Evolutionary conservation across 2,329 filamentous ascomycete genomes (phyloP).

Genomic region (Diaporthe nobilis): DNA sequence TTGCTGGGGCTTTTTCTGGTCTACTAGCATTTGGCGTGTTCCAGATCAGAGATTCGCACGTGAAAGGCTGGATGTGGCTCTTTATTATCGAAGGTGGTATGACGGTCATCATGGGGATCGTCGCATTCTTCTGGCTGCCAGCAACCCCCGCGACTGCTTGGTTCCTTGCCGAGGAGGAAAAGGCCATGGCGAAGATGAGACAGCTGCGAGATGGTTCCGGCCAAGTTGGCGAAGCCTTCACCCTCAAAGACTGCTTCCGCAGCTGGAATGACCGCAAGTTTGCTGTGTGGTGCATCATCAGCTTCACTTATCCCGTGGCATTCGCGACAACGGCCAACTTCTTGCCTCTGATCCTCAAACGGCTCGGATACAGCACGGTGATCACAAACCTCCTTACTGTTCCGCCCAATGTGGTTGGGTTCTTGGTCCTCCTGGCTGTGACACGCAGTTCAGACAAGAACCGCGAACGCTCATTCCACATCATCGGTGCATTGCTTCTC

Average conservation of each 20-base stretch:
- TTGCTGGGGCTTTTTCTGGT: constrained; percentile 41
- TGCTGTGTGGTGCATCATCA: constrained; percentile 59
- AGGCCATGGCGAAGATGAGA: constrained; percentile 56
- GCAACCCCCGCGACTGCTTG: constrained; percentile 57
- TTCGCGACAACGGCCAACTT: constrained; percentile 60
- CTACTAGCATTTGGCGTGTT: constrained; percentile 40
- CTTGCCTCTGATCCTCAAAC: constrained; percentile 61
- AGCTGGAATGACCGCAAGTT: constrained; percentile 56
- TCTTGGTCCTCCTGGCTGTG: constrained; percentile 59
- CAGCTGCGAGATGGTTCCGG: constrained; percentile 61
- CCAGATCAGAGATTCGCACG: constrained; percentile 30
- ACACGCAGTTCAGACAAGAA: constrained; percentile 60
- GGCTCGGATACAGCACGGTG: constrained; percentile 59
- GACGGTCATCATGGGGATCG: constrained; percentile 37
- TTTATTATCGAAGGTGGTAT: constrained; percentile 42
- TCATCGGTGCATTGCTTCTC: constrained; percentile 54
- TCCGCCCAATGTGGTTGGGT: constrained; percentile 62
- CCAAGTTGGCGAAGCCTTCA: constrained; percentile 54
- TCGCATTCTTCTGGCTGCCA: constrained; percentile 39
- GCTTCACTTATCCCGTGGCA: constrained; percentile 63
- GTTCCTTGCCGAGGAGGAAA: constrained; percentile 60
- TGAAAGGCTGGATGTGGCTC: constrained; percentile 41
- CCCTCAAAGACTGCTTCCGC: constrained; percentile 56
- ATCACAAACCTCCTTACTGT: constrained; percentile 65
- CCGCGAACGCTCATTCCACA: constrained; percentile 62